Percentiles rank a stretch among this genome's conserved stretches.
Evolutionary conservation across 108 stramenopile genomes (phyloP).

Genomic region (Nannochloropsis salina): DNA sequence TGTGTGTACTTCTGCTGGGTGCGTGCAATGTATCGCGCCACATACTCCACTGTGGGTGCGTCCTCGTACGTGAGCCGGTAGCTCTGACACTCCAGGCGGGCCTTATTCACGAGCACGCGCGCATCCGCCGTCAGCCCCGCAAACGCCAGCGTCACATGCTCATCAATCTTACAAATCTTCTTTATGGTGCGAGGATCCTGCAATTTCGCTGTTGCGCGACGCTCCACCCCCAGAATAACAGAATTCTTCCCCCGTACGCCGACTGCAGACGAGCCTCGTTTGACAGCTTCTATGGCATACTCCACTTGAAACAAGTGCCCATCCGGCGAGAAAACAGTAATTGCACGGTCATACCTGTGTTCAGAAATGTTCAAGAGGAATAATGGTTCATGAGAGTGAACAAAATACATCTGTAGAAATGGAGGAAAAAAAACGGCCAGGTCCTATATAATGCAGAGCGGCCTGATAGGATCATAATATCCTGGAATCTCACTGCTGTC

Average conservation of each 20-base stretch:
- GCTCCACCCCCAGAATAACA: constrained; percentile 95
- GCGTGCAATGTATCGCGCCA: constrained; percentile 89
- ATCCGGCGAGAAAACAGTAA: constrained; percentile 99
- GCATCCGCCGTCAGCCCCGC: constrained; percentile 99
- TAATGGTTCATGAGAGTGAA: background rate
- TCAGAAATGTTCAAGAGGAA: background rate
- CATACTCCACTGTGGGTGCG: constrained; percentile 91
- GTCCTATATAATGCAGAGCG: too few relatives aligned
- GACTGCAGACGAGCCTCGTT: constrained; percentile 91
- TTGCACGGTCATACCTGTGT: constrained; percentile 92
- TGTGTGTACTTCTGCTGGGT: constrained; percentile 99
- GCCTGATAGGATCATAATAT: too few relatives aligned
- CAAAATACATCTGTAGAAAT: too few relatives aligned
- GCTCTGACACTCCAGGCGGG: constrained; percentile 82
- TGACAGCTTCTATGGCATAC: constrained; percentile 99
- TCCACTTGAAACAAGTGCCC: constrained; percentile 99
- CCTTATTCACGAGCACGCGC: constrained; percentile 89
- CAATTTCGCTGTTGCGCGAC: constrained; percentile 85
- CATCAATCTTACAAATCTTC: constrained; percentile 93
- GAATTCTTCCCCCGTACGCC: constrained; percentile 91
- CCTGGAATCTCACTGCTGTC: too few relatives aligned
- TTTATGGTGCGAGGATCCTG: constrained; percentile 94
- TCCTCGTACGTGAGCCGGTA: constrained; percentile 99
- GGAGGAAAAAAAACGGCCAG: too few relatives aligned
- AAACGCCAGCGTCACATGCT: constrained; percentile 89